phyloP scores from a whole-genome alignment of 2,329 filamentous ascomycete species.

The Colletotrichum sublineola region DNA sequence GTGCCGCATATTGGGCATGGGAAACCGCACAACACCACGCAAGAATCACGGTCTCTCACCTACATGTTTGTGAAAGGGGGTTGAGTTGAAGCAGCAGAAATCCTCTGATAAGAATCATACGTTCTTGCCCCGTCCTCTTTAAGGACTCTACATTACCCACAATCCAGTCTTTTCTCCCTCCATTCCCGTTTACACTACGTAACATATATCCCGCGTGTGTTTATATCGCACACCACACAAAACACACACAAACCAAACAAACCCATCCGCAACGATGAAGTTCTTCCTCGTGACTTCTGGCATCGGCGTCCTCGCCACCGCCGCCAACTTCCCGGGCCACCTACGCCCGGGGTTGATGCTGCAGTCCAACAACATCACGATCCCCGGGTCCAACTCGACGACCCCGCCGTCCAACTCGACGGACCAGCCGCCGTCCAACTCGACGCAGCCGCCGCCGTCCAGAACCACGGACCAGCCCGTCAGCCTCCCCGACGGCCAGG shows the following conservation, averaged over 20 bases:
- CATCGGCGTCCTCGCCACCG: conserved; percentile 45
- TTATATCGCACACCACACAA: conserved; percentile 11
- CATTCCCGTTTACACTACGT: conserved; percentile 21
- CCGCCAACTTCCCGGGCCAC: conserved; percentile 37
- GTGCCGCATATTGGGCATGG: conserved; percentile 21
- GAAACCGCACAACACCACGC: conserved; percentile 6
- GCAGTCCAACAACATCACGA: background rate
- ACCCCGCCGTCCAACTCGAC: too few relatives aligned
- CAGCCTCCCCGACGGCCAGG: too few relatives aligned
- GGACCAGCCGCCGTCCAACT: too few relatives aligned
- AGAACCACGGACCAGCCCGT: too few relatives aligned
- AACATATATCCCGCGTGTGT: conserved; percentile 16
- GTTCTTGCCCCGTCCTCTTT: conserved; percentile 3
- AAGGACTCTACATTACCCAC: background rate
- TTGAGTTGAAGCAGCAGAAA: background rate
- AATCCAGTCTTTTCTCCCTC: conserved; percentile 23
- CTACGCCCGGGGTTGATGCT: background rate
- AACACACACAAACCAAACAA: background rate
- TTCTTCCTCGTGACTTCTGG: conserved; percentile 42
- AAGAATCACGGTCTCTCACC: background rate
- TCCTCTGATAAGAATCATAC: conserved; percentile 16
- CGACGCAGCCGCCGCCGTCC: too few relatives aligned
- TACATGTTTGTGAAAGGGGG: background rate
- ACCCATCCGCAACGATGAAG: conserved; percentile 19
- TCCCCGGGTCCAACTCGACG: too few relatives aligned